Percentiles rank a stretch among this genome's conserved stretches.
These are phyloP conservation scores for Phoenix roebelenii DNA, from an alignment of 176 grass and related monocot species.

Conservation along the genomic window DNA sequence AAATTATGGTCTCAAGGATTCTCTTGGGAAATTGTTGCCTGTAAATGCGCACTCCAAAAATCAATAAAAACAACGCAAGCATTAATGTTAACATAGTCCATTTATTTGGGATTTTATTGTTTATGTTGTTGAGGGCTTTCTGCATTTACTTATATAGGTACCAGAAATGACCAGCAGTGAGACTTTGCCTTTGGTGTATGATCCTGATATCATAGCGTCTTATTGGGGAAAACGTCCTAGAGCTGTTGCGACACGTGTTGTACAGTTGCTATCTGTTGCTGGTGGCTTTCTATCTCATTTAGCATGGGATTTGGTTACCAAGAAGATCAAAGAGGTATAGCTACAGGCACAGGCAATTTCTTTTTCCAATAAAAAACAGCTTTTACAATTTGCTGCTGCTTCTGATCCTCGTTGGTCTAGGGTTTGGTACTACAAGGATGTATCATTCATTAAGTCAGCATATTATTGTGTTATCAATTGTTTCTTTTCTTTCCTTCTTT, in stretches of 20 bases:
- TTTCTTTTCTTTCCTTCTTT: too few species aligned
- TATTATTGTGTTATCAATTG: too few species aligned
- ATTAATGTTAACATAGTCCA: too few species aligned
- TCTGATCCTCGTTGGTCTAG: not conserved
- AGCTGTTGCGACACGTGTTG: slow-evolving; percentile 59
- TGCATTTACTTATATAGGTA: slow-evolving; percentile 33
- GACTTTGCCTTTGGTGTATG: slow-evolving; percentile 70
- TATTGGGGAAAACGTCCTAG: slow-evolving; percentile 79
- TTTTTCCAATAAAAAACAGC: too few species aligned
- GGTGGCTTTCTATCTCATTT: slow-evolving; percentile 85
- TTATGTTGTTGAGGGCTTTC: not conserved
- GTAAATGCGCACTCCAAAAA: too few species aligned
- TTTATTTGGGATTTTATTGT: not conserved
- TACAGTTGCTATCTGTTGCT: slow-evolving; percentile 79
- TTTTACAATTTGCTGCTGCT: not conserved
- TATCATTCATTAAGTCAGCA: too few species aligned
- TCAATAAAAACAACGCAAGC: too few species aligned
- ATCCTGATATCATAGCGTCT: slow-evolving; percentile 65
- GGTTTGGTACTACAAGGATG: too few species aligned
- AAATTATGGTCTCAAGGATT: too few species aligned
- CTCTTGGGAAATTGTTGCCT: too few species aligned
- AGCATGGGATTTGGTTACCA: slow-evolving; percentile 61
- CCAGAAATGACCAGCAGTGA: slow-evolving; percentile 36
- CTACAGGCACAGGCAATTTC: not conserved
- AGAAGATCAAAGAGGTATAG: slow-evolving; percentile 84